Percentiles rank a stretch among this genome's conserved stretches.
phyloP scores from a whole-genome alignment of 768 basidiomycete genomes.

The Roridomyces roridus region DNA sequence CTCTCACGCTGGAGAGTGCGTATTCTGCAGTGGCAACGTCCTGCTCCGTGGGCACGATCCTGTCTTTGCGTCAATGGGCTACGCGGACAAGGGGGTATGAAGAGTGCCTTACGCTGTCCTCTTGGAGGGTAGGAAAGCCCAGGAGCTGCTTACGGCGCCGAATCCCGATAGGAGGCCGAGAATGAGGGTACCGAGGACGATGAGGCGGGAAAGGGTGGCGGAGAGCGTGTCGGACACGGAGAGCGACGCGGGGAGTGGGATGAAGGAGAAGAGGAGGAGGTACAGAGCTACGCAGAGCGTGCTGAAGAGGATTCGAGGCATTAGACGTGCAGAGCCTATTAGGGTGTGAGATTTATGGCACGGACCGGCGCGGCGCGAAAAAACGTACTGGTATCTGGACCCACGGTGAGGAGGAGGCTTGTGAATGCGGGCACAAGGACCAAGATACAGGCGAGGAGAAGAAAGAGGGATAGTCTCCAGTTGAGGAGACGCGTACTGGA shows the following conservation, averaged over 20 bases:
- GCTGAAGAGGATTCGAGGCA: slow-evolving; percentile 46
- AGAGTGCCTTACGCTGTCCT: slow-evolving; percentile 25
- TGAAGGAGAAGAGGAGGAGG: slow-evolving; percentile 64
- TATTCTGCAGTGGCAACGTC: slow-evolving; percentile 63
- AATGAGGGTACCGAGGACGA: slow-evolving; percentile 78
- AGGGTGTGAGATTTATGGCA: slow-evolving; percentile 20
- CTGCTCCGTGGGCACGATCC: slow-evolving; percentile 50
- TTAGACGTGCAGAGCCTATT: slow-evolving; percentile 20
- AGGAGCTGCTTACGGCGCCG: slow-evolving; percentile 73
- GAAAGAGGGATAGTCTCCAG: slow-evolving; percentile 70
- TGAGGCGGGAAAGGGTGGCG: slow-evolving; percentile 63
- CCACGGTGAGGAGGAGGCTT: slow-evolving; percentile 60
- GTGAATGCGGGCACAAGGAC: slow-evolving; percentile 69
- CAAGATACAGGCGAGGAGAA: slow-evolving; percentile 67
- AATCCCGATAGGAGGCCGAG: slow-evolving; percentile 85
- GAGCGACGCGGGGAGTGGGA: slow-evolving; percentile 68
- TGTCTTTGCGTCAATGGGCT: slow-evolving; percentile 22
- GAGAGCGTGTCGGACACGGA: slow-evolving; percentile 47
- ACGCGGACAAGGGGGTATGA: neutral
- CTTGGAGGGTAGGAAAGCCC: slow-evolving; percentile 59
- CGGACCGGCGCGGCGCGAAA: neutral
- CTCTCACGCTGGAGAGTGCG: slow-evolving; percentile 63
- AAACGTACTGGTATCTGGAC: slow-evolving; percentile 35
- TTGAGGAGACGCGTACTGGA: slow-evolving; percentile 66
- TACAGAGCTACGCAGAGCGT: slow-evolving; percentile 60